Conservation (phyloP, 2,329 filamentous ascomycete genomes). For the Pseudopyrenochaeta lycopersici region DNA sequence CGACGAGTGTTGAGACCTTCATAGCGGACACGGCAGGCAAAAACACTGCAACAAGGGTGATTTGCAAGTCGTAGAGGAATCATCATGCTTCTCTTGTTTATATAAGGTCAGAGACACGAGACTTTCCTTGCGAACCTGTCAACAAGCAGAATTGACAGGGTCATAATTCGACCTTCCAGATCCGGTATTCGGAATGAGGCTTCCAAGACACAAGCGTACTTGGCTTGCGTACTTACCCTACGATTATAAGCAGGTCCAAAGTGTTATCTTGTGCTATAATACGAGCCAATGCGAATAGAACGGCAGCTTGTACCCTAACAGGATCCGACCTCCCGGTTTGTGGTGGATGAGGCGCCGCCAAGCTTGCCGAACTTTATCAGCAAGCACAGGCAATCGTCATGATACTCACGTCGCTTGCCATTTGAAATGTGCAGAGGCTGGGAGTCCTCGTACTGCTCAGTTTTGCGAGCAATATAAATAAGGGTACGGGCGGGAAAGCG, state of each 20-base stretch:
- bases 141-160: conserved; percentile 1
- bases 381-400: conserved; percentile 3
- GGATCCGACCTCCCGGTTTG: conserved; percentile 14
- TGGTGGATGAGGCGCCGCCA: conserved; percentile 13
- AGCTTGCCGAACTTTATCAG: conserved; percentile 1
- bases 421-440: not conserved
- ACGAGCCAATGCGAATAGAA: conserved; percentile 6
- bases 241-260: conserved; percentile 28
- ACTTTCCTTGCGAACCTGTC: conserved; percentile 2
- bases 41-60: conserved; percentile 3
- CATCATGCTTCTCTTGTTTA: conserved; percentile 14
- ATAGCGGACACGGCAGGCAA: conserved; percentile 16
- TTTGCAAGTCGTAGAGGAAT: conserved; percentile 11
- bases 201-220: conserved; percentile 26
- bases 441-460: too few relatives aligned
- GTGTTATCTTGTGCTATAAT: conserved; percentile 22
- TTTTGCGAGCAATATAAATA: too few relatives aligned
- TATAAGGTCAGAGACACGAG: conserved; percentile 2
- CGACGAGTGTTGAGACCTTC: conserved; percentile 37
- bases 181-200: conserved; percentile 11
- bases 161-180: conserved; percentile 18
- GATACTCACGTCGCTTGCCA: not conserved
- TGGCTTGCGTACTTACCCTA: conserved; percentile 22
- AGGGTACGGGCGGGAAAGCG: too few relatives aligned
- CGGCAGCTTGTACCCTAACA: not conserved